Evolutionary conservation across 2,329 filamentous ascomycete species (phyloP).

Genomic region (Pyrenochaeta sp.): DNA sequence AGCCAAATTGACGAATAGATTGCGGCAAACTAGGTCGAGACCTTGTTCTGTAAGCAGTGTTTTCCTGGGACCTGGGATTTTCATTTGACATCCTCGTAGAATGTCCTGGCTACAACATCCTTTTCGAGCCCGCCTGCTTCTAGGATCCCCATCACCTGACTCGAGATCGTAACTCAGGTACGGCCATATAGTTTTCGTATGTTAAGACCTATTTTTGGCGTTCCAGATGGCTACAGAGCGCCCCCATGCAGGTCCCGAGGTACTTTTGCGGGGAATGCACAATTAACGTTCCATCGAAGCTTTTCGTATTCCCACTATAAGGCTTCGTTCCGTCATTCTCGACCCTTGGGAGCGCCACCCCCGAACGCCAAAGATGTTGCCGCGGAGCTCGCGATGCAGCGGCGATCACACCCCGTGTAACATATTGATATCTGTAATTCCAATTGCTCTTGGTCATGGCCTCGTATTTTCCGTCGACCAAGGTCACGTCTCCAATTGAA

Average conservation of each 20-base stretch:
- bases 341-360: constrained; percentile 12
- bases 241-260: constrained; percentile 26
- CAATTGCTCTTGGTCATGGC: constrained; percentile 15
- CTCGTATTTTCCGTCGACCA: constrained; percentile 24
- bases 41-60: constrained; percentile 42
- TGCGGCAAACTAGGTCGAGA: constrained; percentile 40
- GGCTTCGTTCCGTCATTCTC: constrained; percentile 19
- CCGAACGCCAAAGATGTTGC: constrained; percentile 3
- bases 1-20: constrained; percentile 34
- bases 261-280: constrained; percentile 18
- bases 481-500: constrained; percentile 14
- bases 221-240: constrained; percentile 8
- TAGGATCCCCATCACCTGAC: constrained; percentile 33
- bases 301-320: constrained; percentile 44
- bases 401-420: constrained; percentile 11
- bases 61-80: constrained; percentile 28
- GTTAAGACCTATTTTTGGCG: constrained; percentile 38
- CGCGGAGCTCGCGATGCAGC: constrained; percentile 7
- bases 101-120: constrained; percentile 10
- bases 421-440: constrained; percentile 1
- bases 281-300: constrained; percentile 39
- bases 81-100: constrained; percentile 6
- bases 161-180: constrained; percentile 23
- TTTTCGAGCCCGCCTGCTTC: constrained; percentile 11
- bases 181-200: constrained; percentile 27